These are phyloP conservation scores for Chlamydomonas asymmetrica DNA, from an alignment of 139 green algal species.

Conservation along the genomic window DNA sequence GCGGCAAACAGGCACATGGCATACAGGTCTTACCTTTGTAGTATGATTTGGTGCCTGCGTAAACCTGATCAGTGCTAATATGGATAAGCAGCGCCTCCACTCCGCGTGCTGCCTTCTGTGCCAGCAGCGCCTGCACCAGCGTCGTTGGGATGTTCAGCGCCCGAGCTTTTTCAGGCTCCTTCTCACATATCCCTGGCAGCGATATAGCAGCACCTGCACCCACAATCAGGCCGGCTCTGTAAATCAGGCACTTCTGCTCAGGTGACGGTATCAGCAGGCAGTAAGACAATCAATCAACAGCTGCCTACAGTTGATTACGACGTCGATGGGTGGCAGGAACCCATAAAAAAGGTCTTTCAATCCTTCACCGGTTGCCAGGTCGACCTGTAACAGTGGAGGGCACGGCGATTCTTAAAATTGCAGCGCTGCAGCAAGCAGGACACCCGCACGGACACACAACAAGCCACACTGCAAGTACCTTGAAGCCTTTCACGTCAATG, in stretches of 20 bases:
- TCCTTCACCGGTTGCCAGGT: conserved; percentile 40
- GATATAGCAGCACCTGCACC: conserved; percentile 56
- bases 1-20: no score
- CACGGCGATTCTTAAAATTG: no score
- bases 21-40: conserved; percentile 70
- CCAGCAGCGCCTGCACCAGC: conserved; percentile 38
- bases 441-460: conserved; percentile 1
- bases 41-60: background rate
- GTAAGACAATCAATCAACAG: no score
- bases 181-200: conserved; percentile 53
- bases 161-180: conserved; percentile 17
- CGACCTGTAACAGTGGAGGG: no score
- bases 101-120: conserved; percentile 14
- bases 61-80: conserved; percentile 80
- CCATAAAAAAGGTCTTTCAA: conserved; percentile 24
- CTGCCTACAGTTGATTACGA: conserved; percentile 48
- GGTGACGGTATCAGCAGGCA: no score
- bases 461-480: no score
- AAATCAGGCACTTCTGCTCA: no score
- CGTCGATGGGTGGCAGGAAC: conserved; percentile 18
- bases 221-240: no score
- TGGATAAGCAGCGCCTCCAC: conserved; percentile 62
- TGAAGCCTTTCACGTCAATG: no score
- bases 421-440: no score
- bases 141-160: conserved; percentile 51